Conservation (phyloP, 1,139 yeast genomes). For the Hemisphaericaspora subhashii region DNA sequence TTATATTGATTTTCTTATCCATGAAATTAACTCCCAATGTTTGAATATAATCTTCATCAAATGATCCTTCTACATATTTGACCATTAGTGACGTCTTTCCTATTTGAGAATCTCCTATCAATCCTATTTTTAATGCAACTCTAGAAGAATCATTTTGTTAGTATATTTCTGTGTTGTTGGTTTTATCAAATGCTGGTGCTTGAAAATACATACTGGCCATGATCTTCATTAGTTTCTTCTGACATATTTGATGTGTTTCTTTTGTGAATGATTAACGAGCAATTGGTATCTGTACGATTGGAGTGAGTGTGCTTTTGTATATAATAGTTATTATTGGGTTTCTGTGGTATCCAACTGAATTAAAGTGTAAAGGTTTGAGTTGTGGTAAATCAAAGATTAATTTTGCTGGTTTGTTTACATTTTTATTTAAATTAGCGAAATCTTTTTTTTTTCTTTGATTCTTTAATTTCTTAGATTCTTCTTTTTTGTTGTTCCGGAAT, state of each 20-base stretch:
- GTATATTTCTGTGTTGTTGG: not conserved
- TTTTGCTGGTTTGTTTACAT: constrained; percentile 10
- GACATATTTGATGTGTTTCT: constrained; percentile 3
- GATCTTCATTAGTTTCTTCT: constrained; percentile 17
- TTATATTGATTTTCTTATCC: constrained; percentile 85
- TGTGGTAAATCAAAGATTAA: not conserved
- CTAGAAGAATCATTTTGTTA: constrained; percentile 21
- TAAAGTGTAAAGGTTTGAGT: not conserved
- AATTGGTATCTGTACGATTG: no score
- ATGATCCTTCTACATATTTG: constrained; percentile 91
- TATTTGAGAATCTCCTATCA: constrained; percentile 96
- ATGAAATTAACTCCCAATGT: constrained; percentile 94
- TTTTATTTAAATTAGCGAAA: no score
- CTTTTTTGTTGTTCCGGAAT: no score
- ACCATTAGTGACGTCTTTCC: constrained; percentile 98
- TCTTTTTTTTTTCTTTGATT: not conserved
- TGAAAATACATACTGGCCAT: constrained; percentile 47
- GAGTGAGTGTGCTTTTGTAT: no score
- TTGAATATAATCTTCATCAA: constrained; percentile 90
- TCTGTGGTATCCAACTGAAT: constrained; percentile 1
- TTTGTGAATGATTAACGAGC: not conserved
- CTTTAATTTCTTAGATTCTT: no score
- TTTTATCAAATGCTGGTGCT: no score
- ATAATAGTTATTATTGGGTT: not conserved
- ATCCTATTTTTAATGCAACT: constrained; percentile 87